Percentiles rank a stretch among this genome's conserved stretches.
These are phyloP conservation scores for Davidsoniella neocaledoniae DNA, from an alignment of 2,329 filamentous ascomycete genomes.

Conservation along the genomic window DNA sequence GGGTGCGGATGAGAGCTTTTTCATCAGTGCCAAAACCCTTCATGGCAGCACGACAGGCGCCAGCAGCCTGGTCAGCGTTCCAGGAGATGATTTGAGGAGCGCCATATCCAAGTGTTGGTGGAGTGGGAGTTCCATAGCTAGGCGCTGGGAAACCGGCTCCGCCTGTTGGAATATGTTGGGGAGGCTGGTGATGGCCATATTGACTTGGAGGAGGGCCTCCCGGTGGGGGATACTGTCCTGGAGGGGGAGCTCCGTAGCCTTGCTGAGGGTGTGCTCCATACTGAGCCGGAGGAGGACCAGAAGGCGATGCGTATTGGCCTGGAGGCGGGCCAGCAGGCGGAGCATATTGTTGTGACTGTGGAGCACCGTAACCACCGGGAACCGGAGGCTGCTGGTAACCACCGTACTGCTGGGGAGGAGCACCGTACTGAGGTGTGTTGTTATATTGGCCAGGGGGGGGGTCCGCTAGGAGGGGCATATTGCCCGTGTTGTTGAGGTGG, in stretches of 20 bases:
- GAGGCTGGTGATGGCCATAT: slow-evolving; percentile 18
- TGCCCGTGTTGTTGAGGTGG: slow-evolving; percentile 17
- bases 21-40: slow-evolving; percentile 90
- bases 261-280: slow-evolving; percentile 17
- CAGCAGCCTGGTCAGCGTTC: slow-evolving; percentile 52
- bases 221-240: slow-evolving; percentile 17
- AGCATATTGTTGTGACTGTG: not conserved
- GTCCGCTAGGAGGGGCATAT: slow-evolving; percentile 9
- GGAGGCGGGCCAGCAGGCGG: slow-evolving; percentile 13
- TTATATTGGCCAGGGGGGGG: slow-evolving; percentile 11
- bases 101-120: slow-evolving; percentile 59
- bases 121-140: slow-evolving; percentile 33
- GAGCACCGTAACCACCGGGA: not conserved
- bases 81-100: slow-evolving; percentile 51
- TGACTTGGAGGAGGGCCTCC: slow-evolving; percentile 15
- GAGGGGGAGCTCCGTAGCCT: slow-evolving; percentile 23
- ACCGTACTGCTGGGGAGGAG: slow-evolving; percentile 5
- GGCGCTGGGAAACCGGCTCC: slow-evolving; percentile 23
- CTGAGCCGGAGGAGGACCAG: slow-evolving; percentile 14
- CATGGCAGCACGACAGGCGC: slow-evolving; percentile 65
- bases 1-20: slow-evolving; percentile 50
- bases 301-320: slow-evolving; percentile 18
- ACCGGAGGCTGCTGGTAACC: slow-evolving; percentile 3
- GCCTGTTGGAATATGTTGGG: slow-evolving; percentile 18
- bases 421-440: slow-evolving; percentile 1